phyloP scores from a whole-genome alignment of 2,329 filamentous ascomycete species.

The Ophiostoma piceae region DNA sequence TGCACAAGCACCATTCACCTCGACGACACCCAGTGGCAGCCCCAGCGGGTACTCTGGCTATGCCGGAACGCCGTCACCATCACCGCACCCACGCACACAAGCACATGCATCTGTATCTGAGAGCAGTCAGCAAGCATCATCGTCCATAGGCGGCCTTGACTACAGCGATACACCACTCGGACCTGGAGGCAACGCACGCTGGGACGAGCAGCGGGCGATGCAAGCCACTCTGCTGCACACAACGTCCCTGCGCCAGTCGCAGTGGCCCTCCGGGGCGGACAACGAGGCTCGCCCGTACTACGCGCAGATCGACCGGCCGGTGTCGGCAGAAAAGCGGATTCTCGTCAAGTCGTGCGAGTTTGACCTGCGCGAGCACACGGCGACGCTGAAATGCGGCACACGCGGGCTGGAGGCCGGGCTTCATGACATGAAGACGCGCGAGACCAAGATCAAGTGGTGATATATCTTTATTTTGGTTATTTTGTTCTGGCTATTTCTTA shows the following conservation, averaged over 20 bases:
- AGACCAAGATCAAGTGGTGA: constrained; percentile 46
- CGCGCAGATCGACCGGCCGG: constrained; percentile 27
- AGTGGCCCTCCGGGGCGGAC: not conserved
- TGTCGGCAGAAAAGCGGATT: constrained; percentile 51
- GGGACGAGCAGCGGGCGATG: constrained; percentile 33
- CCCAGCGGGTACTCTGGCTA: not conserved
- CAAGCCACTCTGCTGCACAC: constrained; percentile 25
- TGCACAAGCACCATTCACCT: not conserved
- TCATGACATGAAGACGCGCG: constrained; percentile 44
- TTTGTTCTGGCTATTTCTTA: not conserved
- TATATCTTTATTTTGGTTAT: not conserved
- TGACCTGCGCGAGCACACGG: constrained; percentile 48
- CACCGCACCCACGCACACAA: not conserved
- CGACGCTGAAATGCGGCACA: constrained; percentile 50
- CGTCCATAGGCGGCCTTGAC: constrained; percentile 23
- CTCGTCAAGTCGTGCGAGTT: constrained; percentile 55
- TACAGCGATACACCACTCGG: constrained; percentile 38
- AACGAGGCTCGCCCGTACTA: constrained; percentile 21
- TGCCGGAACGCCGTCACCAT: not conserved
- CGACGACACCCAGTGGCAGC: constrained; percentile 2
- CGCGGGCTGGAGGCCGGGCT: constrained; percentile 45
- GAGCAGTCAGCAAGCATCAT: not conserved
- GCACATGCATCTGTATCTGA: not conserved
- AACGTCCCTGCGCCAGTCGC: not conserved
- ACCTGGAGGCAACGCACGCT: constrained; percentile 43